Percentiles rank a stretch among this genome's conserved stretches.
Evolutionary conservation across 2,329 filamentous ascomycete genomes (phyloP).

Genomic region (Gaeumannomyces sp.): DNA sequence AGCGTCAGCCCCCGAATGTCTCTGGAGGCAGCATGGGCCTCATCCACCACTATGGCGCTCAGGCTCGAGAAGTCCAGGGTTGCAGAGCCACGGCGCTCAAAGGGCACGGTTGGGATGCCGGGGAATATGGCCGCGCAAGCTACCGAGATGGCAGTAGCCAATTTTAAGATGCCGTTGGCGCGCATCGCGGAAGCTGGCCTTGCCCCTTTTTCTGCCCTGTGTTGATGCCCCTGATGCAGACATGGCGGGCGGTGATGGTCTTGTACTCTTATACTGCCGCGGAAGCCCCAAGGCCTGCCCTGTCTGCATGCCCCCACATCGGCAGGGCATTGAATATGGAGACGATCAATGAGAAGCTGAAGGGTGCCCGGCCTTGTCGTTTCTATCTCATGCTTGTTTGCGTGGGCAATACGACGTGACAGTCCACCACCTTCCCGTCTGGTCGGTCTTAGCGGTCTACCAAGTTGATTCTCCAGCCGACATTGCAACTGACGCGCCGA

Average conservation of each 20-base stretch:
- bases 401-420: not conserved
- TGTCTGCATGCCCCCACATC: not conserved
- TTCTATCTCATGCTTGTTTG: not conserved
- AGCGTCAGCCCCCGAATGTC: conserved; percentile 42
- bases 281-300: not conserved
- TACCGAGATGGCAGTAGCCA: not conserved
- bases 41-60: conserved; percentile 37
- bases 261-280: not conserved
- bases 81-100: not conserved
- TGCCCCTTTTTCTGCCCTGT: not conserved
- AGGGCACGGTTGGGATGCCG: conserved; percentile 13
- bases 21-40: conserved; percentile 29
- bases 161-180: conserved; percentile 2
- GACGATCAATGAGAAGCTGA: not conserved
- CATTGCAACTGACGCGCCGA: too few species aligned
- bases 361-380: not conserved
- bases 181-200: conserved; percentile 5
- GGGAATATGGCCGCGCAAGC: not conserved
- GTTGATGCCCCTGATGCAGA: not conserved
- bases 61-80: conserved; percentile 24
- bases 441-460: not conserved
- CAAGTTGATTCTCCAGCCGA: too few species aligned
- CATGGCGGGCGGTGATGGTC: not conserved
- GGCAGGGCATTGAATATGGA: not conserved
- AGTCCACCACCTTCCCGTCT: not conserved